Evolutionary conservation across 2,329 filamentous ascomycete genomes (phyloP).

Genomic region (Phoma sp.): DNA sequence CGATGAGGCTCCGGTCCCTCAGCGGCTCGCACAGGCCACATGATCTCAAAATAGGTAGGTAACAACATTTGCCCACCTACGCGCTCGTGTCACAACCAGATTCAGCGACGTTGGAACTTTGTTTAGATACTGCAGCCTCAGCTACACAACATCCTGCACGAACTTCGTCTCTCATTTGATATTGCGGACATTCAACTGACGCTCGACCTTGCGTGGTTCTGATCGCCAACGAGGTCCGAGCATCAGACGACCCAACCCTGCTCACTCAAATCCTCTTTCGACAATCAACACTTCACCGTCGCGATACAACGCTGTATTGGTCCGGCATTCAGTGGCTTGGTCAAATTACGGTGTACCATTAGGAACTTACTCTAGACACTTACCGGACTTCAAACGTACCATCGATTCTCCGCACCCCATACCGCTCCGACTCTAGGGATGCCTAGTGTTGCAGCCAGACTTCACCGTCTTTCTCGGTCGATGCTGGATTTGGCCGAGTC

Average conservation of each 20-base stretch:
- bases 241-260: constrained; percentile 1
- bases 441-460: background rate
- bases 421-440: background rate
- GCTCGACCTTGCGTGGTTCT: constrained; percentile 20
- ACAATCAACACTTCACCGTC: background rate
- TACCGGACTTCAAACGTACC: background rate
- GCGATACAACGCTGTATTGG: background rate
- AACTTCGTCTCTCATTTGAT: constrained; percentile 17
- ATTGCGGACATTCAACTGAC: constrained; percentile 11
- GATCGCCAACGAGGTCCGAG: constrained; percentile 18
- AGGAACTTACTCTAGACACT: background rate
- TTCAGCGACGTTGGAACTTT: constrained; percentile 22
- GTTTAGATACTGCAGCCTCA: constrained; percentile 18
- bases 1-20: constrained; percentile 39
- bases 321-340: background rate
- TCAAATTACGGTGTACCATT: background rate
- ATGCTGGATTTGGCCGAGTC: background rate
- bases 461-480: constrained; percentile 2
- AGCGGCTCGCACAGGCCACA: constrained; percentile 30
- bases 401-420: background rate
- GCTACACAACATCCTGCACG: constrained; percentile 24
- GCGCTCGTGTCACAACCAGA: constrained; percentile 37
- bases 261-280: background rate
- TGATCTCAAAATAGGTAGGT: constrained; percentile 18
- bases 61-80: constrained; percentile 36